Percentiles rank a stretch among this genome's conserved stretches.
Evolutionary conservation across 1,139 yeast genomes (phyloP).

Genomic region (Debaryomyces fabryi): DNA sequence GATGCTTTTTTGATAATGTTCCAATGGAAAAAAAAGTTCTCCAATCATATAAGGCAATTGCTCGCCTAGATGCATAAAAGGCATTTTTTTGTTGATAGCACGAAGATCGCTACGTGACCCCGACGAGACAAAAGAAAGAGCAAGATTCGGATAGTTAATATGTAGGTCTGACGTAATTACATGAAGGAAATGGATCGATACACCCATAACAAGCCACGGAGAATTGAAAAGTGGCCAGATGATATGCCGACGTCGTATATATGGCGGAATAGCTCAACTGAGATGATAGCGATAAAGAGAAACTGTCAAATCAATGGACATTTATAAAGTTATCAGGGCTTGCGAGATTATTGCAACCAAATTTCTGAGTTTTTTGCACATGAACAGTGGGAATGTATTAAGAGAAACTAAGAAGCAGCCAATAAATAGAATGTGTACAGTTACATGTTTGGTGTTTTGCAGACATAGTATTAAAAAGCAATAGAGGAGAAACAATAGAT

Average conservation of each 20-base stretch:
- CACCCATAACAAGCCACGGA: not conserved
- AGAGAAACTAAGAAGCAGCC: too few relatives aligned
- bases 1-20: not conserved
- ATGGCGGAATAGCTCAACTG: not conserved
- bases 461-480: not conserved
- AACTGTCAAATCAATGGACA: not conserved
- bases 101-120: not conserved
- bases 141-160: not conserved
- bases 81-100: not conserved
- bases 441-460: too few relatives aligned
- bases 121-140: not conserved
- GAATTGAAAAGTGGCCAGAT: not conserved
- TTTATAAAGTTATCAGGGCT: not conserved
- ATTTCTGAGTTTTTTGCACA: too few relatives aligned
- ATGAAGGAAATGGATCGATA: not conserved
- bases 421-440: too few relatives aligned
- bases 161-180: not conserved
- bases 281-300: not conserved
- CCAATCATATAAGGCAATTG: not conserved
- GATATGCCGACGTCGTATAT: not conserved
- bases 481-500: not conserved
- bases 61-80: not conserved
- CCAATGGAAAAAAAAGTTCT: not conserved
- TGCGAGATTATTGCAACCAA: too few relatives aligned
- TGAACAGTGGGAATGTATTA: too few relatives aligned